A percentile compares a stretch with the other conserved stretches of the same genome.
These are phyloP conservation scores for Aspergillus luchuensis DNA, from an alignment of 2,329 filamentous ascomycete genomes.

Conservation along the genomic window DNA sequence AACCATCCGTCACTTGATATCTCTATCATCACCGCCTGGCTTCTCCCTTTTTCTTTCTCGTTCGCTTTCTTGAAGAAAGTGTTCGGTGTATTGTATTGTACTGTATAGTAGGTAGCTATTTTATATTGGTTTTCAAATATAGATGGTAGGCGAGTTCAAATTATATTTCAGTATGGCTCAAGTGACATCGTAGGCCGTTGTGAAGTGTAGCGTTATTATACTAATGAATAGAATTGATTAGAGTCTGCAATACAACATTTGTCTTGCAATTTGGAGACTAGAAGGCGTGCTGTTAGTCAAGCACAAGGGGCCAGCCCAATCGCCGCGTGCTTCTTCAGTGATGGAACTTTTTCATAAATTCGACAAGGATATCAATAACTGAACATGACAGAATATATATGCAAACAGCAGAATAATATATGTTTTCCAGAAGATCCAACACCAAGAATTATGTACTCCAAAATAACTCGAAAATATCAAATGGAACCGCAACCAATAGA, in stretches of 20 bases:
- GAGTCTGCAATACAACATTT: too few relatives aligned
- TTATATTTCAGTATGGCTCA: too few relatives aligned
- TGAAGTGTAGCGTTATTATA: too few relatives aligned
- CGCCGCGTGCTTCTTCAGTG: not conserved
- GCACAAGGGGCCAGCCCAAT: not conserved
- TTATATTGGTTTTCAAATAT: not conserved
- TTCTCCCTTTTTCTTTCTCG: not conserved
- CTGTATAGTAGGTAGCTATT: slow-evolving; percentile 27
- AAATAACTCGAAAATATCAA: not conserved
- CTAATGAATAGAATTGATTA: too few relatives aligned
- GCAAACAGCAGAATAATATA: not conserved
- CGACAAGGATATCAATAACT: not conserved
- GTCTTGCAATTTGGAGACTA: too few relatives aligned
- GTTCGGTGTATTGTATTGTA: slow-evolving; percentile 28
- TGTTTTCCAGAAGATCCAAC: slow-evolving; percentile 3
- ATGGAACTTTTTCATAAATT: not conserved
- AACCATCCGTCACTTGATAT: not conserved
- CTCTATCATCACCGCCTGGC: not conserved
- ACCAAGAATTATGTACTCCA: slow-evolving; percentile 12
- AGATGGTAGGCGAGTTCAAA: not conserved
- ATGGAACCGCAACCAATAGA: not conserved
- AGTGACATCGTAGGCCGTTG: not conserved
- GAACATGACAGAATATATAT: not conserved
- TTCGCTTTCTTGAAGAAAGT: slow-evolving; percentile 12
- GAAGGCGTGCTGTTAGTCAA: too few relatives aligned